Percentiles rank a stretch among this genome's conserved stretches.
Conservation (phyloP, 176 grass and related monocot genomes). For the Pontederia paniculata region DNA sequence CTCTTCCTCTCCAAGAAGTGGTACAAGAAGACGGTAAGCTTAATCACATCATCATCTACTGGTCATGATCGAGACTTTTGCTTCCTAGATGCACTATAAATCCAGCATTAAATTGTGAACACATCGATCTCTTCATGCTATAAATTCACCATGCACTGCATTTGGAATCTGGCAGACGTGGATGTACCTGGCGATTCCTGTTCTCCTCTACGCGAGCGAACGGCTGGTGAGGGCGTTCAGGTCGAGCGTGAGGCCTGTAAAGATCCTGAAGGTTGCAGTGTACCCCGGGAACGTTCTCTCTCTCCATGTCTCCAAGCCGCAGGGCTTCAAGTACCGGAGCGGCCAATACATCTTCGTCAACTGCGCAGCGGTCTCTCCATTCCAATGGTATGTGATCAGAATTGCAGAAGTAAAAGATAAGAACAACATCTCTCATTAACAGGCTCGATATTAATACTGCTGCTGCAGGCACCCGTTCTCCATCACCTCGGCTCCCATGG, state of each 20-base stretch:
- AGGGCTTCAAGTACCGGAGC: constrained; percentile 72
- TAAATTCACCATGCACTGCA: not conserved
- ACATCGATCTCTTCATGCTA: not conserved
- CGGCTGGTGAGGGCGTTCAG: constrained; percentile 63
- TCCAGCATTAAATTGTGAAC: no score
- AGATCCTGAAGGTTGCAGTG: constrained; percentile 77
- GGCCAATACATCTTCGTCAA: constrained; percentile 94
- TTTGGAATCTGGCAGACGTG: constrained; percentile 40
- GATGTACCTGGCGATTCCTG: constrained; percentile 87
- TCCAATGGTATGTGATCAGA: constrained; percentile 63
- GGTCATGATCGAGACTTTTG: not conserved
- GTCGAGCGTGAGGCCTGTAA: constrained; percentile 56
- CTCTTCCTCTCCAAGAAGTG: constrained; percentile 71
- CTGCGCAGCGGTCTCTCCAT: constrained; percentile 66
- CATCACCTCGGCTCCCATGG: constrained; percentile 80
- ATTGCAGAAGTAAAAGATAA: no score
- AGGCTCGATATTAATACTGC: constrained; percentile 11
- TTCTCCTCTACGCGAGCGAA: constrained; percentile 61
- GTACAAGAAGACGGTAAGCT: constrained; percentile 87
- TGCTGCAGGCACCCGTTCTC: constrained; percentile 71
- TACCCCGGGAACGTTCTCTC: constrained; percentile 81
- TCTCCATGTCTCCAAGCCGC: constrained; percentile 83
- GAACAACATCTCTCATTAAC: no score
- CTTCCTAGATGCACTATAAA: not conserved
- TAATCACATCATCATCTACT: no score